phyloP scores from a whole-genome alignment of 2,329 filamentous ascomycete species.

The Ceratocystis lukuohia region DNA sequence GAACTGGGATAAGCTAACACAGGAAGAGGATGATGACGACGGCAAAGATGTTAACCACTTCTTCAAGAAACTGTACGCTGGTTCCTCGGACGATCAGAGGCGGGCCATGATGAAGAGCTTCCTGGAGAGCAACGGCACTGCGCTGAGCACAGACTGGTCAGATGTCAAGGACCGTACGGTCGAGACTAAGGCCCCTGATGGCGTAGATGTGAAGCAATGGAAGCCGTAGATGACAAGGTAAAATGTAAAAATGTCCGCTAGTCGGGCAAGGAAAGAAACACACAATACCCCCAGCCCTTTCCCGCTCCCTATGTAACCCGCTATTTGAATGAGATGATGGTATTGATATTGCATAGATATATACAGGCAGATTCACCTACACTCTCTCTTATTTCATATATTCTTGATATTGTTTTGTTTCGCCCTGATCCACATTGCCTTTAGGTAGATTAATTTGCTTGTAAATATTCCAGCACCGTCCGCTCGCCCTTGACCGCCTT shows the following conservation, averaged over 20 bases:
- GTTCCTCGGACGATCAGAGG: constrained; percentile 62
- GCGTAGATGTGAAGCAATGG: constrained; percentile 66
- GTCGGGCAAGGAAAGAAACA: not conserved
- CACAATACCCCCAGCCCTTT: not conserved
- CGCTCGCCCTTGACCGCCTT: constrained; percentile 7
- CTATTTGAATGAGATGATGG: not conserved
- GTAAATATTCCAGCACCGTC: constrained; percentile 17
- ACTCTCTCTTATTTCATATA: no score
- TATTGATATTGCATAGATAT: not conserved
- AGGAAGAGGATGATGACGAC: constrained; percentile 42
- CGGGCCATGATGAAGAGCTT: constrained; percentile 98
- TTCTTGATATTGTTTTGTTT: no score
- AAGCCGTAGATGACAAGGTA: constrained; percentile 9
- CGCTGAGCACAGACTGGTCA: constrained; percentile 81
- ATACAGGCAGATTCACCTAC: not conserved
- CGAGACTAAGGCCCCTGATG: constrained; percentile 60
- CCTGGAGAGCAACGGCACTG: constrained; percentile 82
- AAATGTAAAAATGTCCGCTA: not conserved
- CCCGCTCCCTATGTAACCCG: not conserved
- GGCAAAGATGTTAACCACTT: constrained; percentile 54
- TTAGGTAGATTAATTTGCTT: not conserved
- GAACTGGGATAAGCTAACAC: constrained; percentile 73
- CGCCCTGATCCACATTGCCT: not conserved
- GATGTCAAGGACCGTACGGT: constrained; percentile 64
- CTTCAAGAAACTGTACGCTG: constrained; percentile 80